These are phyloP conservation scores for Neurospora intermedia DNA, from an alignment of 495 filamentous ascomycete genomes.

Conservation along the genomic window DNA sequence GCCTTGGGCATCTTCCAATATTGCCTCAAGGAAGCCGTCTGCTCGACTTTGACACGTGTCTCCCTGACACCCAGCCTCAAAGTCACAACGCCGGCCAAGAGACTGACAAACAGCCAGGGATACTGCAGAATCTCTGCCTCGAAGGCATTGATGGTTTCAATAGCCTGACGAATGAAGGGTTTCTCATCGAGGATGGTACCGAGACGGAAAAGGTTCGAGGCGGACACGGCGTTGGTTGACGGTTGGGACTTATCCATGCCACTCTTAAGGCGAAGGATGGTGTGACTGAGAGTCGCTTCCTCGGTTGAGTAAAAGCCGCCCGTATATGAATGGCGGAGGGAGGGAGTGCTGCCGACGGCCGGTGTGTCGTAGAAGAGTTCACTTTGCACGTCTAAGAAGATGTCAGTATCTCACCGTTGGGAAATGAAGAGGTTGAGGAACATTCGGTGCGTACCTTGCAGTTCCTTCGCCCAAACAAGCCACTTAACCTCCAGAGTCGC, in stretches of 20 bases:
- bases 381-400: conserved; percentile 50
- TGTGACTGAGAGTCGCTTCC: conserved; percentile 48
- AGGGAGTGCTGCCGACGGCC: conserved; percentile 13
- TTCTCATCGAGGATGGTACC: conserved; percentile 58
- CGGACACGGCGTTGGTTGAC: conserved; percentile 75
- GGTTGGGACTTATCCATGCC: conserved; percentile 88
- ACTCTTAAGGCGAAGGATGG: conserved; percentile 81
- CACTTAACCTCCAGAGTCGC: conserved; percentile 72
- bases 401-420: conserved; percentile 18
- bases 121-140: conserved; percentile 85
- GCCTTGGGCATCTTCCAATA: not conserved
- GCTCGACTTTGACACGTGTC: not conserved
- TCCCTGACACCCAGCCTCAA: conserved; percentile 41
- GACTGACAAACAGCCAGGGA: conserved; percentile 73
- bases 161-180: conserved; percentile 51
- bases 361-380: conserved; percentile 52
- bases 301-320: conserved; percentile 86
- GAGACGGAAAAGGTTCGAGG: conserved; percentile 74
- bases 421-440: not conserved
- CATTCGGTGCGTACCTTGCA: conserved; percentile 52
- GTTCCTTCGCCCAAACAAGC: conserved; percentile 69
- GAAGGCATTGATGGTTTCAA: conserved; percentile 70
- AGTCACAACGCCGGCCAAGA: conserved; percentile 66
- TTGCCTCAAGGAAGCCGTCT: not conserved
- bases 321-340: conserved; percentile 32